These are phyloP conservation scores for Phoenix dactylifera DNA, from an alignment of 176 grass and related monocot species.

Conservation along the genomic window DNA sequence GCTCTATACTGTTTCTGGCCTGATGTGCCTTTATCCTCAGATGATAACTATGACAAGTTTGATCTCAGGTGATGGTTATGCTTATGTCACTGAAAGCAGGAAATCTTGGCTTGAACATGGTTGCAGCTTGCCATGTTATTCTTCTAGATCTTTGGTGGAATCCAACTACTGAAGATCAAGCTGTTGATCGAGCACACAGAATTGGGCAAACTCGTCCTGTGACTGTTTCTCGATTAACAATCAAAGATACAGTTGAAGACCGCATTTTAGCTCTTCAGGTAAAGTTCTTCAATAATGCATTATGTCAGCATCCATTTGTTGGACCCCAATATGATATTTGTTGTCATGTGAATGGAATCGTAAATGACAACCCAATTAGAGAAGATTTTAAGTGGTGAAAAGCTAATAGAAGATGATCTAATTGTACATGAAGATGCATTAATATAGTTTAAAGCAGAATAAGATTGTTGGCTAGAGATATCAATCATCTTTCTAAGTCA, in stretches of 20 bases:
- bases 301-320: background rate
- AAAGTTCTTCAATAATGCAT: background rate
- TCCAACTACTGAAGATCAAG: slow-evolving; percentile 81
- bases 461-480: too few species aligned
- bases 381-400: too few species aligned
- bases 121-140: slow-evolving; percentile 89
- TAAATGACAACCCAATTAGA: too few species aligned
- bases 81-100: slow-evolving; percentile 92
- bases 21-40: too few species aligned
- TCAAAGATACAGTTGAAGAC: slow-evolving; percentile 84
- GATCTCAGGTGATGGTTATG: slow-evolving; percentile 69
- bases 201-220: slow-evolving; percentile 82
- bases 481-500: too few species aligned
- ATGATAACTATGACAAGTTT: background rate
- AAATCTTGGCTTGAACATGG: slow-evolving; percentile 87
- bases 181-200: slow-evolving; percentile 78
- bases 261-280: slow-evolving; percentile 92
- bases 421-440: too few species aligned
- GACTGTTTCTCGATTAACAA: slow-evolving; percentile 64
- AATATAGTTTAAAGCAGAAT: too few species aligned
- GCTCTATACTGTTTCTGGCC: background rate
- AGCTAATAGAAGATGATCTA: too few species aligned
- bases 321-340: background rate
- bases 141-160: slow-evolving; percentile 98
- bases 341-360: too few species aligned